These are phyloP conservation scores for Hordeum vulgare DNA, from an alignment of 176 grass and related monocot species.

Conservation along the genomic window MorexV3_pseudomolecules_assembly NC_058523.1:24982931-24983430, in stretches of 20 bases:
- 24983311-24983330: neutral
- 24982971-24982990: neutral
- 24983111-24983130: neutral
- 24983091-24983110: constrained; percentile 1
- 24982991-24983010: neutral
- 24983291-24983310: neutral
- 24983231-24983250: neutral
- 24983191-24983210: neutral
- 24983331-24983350: neutral
- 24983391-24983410: neutral
- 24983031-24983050: constrained; percentile 1
- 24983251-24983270: neutral
- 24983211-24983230: constrained; percentile 5
- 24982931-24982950: neutral
- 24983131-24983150: neutral
- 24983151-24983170: neutral
- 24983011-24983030: neutral
- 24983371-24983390: neutral
- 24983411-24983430: neutral
- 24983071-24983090: constrained; percentile 5
- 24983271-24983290: neutral
- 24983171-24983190: constrained; percentile 1
- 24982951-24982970: neutral
- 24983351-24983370: neutral
- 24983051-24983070: neutral